A percentile compares a stretch with the other conserved stretches of the same genome.
Conservation (phyloP, 371 early-diverging fungal genomes). For the Zancudomyces culisetae region DNA sequence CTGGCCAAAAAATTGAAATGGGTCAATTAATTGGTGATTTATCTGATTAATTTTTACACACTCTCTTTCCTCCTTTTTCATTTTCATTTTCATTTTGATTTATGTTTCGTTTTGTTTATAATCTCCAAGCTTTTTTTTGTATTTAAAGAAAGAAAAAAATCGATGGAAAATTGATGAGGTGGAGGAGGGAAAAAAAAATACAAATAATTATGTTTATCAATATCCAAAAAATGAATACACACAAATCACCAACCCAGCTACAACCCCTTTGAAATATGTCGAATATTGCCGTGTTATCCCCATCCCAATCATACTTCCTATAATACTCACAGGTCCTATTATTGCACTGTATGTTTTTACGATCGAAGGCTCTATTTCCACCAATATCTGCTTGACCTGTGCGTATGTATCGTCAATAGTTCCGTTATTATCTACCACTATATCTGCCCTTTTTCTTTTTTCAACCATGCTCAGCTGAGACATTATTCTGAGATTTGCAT, state of each 20-base stretch:
- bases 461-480: slow-evolving; percentile 65
- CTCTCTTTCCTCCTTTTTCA: not conserved
- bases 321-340: slow-evolving; percentile 12
- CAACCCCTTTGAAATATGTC: not conserved
- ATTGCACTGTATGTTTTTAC: slow-evolving; percentile 9
- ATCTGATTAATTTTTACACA: not conserved
- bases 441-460: slow-evolving; percentile 54
- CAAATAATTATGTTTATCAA: not conserved
- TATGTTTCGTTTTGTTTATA: no score
- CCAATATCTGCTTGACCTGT: slow-evolving; percentile 26
- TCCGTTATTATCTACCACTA: slow-evolving; percentile 69
- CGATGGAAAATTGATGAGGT: no score
- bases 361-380: slow-evolving; percentile 9
- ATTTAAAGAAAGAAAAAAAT: not conserved
- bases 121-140: not conserved
- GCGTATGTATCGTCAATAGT: slow-evolving; percentile 33
- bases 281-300: not conserved
- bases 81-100: not conserved
- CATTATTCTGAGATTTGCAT: slow-evolving; percentile 52
- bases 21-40: slow-evolving; percentile 53
- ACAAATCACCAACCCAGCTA: not conserved
- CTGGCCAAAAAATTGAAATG: slow-evolving; percentile 57
- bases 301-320: slow-evolving; percentile 3
- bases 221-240: not conserved
- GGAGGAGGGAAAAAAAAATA: no score